Conservation (phyloP, 148 eudicot genomes). For the Rhododendron griersonianum region DNA sequence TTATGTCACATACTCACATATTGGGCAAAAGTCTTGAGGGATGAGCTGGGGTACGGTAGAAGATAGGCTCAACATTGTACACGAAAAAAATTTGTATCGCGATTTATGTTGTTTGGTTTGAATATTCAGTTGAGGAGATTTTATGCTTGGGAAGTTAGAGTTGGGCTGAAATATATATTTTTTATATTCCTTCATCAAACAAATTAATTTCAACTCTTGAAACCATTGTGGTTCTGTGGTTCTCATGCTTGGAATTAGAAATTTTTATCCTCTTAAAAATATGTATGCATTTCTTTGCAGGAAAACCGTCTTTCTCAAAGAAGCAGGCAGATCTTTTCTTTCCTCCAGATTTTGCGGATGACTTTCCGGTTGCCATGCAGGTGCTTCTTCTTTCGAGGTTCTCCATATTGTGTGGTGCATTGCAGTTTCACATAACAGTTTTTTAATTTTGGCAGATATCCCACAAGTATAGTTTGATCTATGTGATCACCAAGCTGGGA, state of each 20-base stretch:
- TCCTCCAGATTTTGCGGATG: conserved; percentile 97
- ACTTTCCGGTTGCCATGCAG: conserved; percentile 99
- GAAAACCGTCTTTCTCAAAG: conserved; percentile 78
- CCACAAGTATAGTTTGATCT: conserved; percentile 77
- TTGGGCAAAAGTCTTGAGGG: neutral
- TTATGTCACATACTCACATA: neutral
- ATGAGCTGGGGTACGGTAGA: neutral
- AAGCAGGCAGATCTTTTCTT: conserved; percentile 98
- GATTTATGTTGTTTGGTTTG: neutral
- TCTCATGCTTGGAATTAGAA: conserved; percentile 5
- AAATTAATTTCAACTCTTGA: neutral
- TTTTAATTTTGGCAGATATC: conserved; percentile 62
- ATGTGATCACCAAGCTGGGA: conserved; percentile 95
- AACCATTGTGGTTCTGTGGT: conserved; percentile 3
- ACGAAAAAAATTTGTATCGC: neutral
- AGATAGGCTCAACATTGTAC: neutral
- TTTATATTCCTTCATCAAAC: neutral
- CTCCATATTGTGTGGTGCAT: neutral
- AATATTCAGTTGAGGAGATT: neutral
- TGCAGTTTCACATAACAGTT: neutral
- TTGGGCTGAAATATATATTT: neutral
- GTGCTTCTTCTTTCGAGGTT: conserved; percentile 25
- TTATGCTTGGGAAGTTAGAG: neutral
- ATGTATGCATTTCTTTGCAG: conserved; percentile 33
- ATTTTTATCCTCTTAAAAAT: neutral